phyloP scores from a whole-genome alignment of 495 filamentous ascomycete genomes.

The Annulohypoxylon nitens region DNA sequence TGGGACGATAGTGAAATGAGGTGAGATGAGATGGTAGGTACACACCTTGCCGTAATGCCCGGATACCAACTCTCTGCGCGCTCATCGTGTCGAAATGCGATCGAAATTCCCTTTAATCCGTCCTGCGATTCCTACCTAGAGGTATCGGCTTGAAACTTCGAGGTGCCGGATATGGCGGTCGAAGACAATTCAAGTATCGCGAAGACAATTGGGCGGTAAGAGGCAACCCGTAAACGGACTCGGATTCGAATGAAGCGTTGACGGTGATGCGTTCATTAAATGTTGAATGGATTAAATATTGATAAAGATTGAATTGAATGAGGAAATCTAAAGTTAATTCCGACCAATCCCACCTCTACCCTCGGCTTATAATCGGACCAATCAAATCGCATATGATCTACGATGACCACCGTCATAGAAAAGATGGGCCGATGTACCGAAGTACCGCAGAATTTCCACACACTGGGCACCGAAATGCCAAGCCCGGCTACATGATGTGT shows the following conservation, averaged over 20 bases:
- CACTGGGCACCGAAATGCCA: no score
- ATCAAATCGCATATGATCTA: constrained; percentile 31
- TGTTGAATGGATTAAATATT: constrained; percentile 28
- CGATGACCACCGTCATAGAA: constrained; percentile 32
- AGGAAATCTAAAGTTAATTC: constrained; percentile 28
- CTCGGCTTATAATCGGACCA: constrained; percentile 39
- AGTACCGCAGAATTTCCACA: no score
- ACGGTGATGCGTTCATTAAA: constrained; percentile 35
- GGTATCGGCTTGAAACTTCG: constrained; percentile 24
- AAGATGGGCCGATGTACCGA: constrained; percentile 38
- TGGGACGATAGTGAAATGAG: background rate
- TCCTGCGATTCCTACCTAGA: background rate
- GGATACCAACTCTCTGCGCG: constrained; percentile 74
- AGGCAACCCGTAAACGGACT: background rate
- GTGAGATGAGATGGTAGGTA: constrained; percentile 46
- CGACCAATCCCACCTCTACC: constrained; percentile 42
- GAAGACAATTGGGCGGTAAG: background rate
- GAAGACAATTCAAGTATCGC: background rate
- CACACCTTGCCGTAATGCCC: constrained; percentile 76
- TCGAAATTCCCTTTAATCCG: constrained; percentile 9
- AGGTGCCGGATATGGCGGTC: background rate
- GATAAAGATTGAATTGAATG: constrained; percentile 39
- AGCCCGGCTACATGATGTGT: background rate
- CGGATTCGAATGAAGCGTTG: constrained; percentile 5
- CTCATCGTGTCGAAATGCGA: constrained; percentile 62